Percentiles rank a stretch among this genome's conserved stretches.
phyloP scores from a whole-genome alignment of 2,329 filamentous ascomycete genomes.

The Lojkania enalia region DNA sequence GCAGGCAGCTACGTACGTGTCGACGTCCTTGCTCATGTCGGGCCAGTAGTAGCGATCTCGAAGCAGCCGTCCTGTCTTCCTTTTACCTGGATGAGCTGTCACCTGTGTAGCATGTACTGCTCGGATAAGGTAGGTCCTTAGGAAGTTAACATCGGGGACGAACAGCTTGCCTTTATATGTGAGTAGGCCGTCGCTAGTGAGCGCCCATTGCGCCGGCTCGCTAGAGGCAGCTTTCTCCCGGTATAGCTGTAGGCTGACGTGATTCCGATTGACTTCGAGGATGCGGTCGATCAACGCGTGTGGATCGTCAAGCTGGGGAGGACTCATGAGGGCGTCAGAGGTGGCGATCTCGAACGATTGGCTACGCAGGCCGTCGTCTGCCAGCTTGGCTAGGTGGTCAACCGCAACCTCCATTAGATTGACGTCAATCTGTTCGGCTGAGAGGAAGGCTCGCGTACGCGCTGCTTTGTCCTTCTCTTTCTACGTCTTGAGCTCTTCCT shows the following conservation, averaged over 20 bases:
- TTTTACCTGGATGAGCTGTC: constrained; percentile 4
- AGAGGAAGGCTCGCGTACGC: neutral
- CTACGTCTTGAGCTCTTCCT: too few species aligned
- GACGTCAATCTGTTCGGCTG: neutral
- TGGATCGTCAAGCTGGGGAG: neutral
- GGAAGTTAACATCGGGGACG: neutral
- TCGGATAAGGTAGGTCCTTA: constrained; percentile 1
- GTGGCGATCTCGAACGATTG: too few species aligned
- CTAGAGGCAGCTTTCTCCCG: neutral
- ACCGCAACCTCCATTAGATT: neutral
- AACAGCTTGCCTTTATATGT: neutral
- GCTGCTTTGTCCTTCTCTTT: too few species aligned
- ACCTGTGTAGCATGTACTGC: constrained; percentile 1
- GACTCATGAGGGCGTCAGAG: neutral
- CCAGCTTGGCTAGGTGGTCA: too few species aligned
- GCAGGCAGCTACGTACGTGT: neutral
- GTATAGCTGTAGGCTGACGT: neutral
- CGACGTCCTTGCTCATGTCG: neutral
- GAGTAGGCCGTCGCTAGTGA: neutral
- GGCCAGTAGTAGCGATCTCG: neutral
- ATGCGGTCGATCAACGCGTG: neutral
- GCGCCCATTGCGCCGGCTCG: too few species aligned
- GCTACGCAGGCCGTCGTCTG: too few species aligned
- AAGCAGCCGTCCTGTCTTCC: constrained; percentile 7
- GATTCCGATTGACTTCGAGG: neutral